A percentile compares a stretch with the other conserved stretches of the same genome.
Conservation (phyloP, 2,329 filamentous ascomycete species). For the Colletotrichum nymphaeae region DNA sequence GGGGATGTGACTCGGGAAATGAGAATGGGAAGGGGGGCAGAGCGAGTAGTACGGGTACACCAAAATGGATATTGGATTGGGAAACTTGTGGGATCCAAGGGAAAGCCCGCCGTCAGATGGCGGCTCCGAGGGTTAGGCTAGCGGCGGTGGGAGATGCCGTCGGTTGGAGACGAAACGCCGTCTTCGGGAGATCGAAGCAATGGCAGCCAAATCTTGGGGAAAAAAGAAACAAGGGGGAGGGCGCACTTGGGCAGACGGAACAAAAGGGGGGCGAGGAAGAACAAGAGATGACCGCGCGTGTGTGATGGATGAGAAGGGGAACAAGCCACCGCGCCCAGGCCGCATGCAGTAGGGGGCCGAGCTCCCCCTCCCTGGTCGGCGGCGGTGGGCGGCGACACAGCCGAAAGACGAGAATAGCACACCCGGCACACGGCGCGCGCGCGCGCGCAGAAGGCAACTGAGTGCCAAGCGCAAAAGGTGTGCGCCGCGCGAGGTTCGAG, state of each 20-base stretch:
- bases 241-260: slow-evolving; percentile 6
- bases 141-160: slow-evolving; percentile 30
- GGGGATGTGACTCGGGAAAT: slow-evolving; percentile 34
- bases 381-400: slow-evolving; percentile 30
- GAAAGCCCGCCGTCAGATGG: slow-evolving; percentile 2
- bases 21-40: slow-evolving; percentile 6
- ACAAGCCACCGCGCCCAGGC: slow-evolving; percentile 35
- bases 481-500: not conserved
- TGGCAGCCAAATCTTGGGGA: slow-evolving; percentile 16
- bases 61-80: slow-evolving; percentile 21
- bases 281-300: slow-evolving; percentile 11
- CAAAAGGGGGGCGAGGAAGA: not conserved
- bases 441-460: not conserved
- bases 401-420: slow-evolving; percentile 32
- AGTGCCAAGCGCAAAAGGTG: not conserved
- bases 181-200: slow-evolving; percentile 31
- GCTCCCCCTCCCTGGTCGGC: slow-evolving; percentile 27
- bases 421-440: slow-evolving; percentile 22
- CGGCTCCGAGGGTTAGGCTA: slow-evolving; percentile 24
- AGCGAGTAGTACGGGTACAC: not conserved
- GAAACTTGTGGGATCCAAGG: not conserved
- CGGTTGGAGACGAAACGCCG: slow-evolving; percentile 13
- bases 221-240: slow-evolving; percentile 1
- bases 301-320: slow-evolving; percentile 23
- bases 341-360: slow-evolving; percentile 35